Evolutionary conservation across 352 stramenopile species (phyloP).

Genomic region (Phytophthora constricta): DNA sequence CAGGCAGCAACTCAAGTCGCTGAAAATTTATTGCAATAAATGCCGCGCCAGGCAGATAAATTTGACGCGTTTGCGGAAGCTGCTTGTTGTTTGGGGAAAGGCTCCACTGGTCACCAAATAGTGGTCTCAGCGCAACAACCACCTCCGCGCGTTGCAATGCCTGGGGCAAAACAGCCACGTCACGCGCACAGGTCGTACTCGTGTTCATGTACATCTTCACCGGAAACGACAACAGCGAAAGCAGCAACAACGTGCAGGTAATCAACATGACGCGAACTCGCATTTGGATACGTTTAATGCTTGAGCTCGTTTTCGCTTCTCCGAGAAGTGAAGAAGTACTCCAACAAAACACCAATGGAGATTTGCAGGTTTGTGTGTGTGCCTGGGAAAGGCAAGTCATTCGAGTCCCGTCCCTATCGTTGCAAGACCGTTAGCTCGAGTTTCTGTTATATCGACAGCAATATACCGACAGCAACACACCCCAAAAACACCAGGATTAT

Average conservation of each 20-base stretch:
- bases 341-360: too few relatives aligned
- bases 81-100: constrained; percentile 18
- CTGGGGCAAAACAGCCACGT: not conserved
- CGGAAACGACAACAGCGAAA: constrained; percentile 26
- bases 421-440: too few relatives aligned
- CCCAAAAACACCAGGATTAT: too few relatives aligned
- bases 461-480: too few relatives aligned
- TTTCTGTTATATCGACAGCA: too few relatives aligned
- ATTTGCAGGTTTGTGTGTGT: too few relatives aligned
- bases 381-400: too few relatives aligned
- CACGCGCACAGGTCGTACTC: constrained; percentile 4
- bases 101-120: constrained; percentile 28
- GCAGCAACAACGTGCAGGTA: constrained; percentile 6
- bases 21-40: constrained; percentile 44
- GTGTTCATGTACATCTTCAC: constrained; percentile 19
- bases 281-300: constrained; percentile 4
- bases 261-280: not conserved
- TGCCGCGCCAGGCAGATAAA: constrained; percentile 26
- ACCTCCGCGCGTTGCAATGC: constrained; percentile 22
- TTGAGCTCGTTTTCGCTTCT: not conserved
- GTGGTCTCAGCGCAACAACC: constrained; percentile 24
- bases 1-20: constrained; percentile 31
- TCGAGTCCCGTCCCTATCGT: too few relatives aligned
- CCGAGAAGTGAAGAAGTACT: not conserved
- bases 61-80: constrained; percentile 18